Evolutionary conservation across 495 filamentous ascomycete genomes (phyloP).

Genomic region (Thermochaetoides thermophila): DNA sequence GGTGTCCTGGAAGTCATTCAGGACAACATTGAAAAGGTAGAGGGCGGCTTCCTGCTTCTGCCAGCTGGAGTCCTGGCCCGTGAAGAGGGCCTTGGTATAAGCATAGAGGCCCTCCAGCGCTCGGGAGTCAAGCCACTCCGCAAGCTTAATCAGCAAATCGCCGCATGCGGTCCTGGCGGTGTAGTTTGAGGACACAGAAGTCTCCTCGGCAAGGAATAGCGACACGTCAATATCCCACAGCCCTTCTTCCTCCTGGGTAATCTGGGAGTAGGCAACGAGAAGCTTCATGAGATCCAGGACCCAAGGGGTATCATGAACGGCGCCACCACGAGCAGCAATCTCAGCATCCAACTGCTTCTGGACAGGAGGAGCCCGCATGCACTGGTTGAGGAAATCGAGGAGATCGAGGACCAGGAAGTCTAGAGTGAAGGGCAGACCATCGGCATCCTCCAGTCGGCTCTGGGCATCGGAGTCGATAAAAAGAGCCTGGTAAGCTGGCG

Average conservation of each 20-base stretch:
- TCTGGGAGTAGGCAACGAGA: constrained; percentile 74
- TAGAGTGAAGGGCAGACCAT: constrained; percentile 86
- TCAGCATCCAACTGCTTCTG: constrained; percentile 70
- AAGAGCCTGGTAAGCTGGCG: constrained; percentile 56
- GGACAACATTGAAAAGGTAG: constrained; percentile 64
- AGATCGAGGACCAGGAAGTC: constrained; percentile 89
- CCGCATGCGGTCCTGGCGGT: constrained; percentile 83
- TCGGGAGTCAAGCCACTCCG: constrained; percentile 63
- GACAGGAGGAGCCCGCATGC: constrained; percentile 68
- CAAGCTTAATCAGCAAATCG: constrained; percentile 82
- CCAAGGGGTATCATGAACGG: constrained; percentile 51
- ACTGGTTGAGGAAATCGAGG: constrained; percentile 80
- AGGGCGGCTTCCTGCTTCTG: constrained; percentile 62
- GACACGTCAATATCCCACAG: constrained; percentile 96
- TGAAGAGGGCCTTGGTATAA: constrained; percentile 55
- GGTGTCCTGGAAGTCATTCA: constrained; percentile 67
- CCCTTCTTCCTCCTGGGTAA: constrained; percentile 81
- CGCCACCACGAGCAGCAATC: constrained; percentile 39
- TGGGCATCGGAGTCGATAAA: constrained; percentile 78
- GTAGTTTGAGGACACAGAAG: constrained; percentile 90
- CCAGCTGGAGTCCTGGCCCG: constrained; percentile 35
- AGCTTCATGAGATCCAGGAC: constrained; percentile 69
- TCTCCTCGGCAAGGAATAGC: constrained; percentile 87
- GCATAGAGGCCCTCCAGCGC: constrained; percentile 60
- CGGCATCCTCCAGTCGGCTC: constrained; percentile 75